phyloP scores from a whole-genome alignment of 192 early-diverging fungal genomes.

The Fimicolochytrium jonesii region DNA sequence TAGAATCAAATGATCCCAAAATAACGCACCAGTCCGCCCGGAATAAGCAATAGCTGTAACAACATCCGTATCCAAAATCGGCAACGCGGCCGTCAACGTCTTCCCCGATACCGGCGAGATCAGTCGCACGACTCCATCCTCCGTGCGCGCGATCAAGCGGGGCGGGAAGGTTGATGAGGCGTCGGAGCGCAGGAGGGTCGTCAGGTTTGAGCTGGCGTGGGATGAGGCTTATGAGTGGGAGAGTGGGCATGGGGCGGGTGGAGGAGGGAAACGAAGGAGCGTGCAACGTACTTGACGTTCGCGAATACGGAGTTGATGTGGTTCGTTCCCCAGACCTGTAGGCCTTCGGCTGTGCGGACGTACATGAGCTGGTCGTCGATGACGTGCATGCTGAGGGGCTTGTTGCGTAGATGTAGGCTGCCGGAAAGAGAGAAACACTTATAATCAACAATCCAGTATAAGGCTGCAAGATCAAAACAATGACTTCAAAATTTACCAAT shows the following conservation, averaged over 20 bases:
- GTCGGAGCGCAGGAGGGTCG: slow-evolving; percentile 20
- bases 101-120: slow-evolving; percentile 40
- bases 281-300: slow-evolving; percentile 33
- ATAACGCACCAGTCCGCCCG: too few species aligned
- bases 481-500: slow-evolving; percentile 41
- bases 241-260: neutral
- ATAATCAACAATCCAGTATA: neutral
- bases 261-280: too few species aligned
- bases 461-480: neutral
- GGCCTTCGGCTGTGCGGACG: slow-evolving; percentile 26
- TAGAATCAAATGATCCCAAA: too few species aligned
- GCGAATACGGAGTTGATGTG: slow-evolving; percentile 48
- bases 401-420: slow-evolving; percentile 40
- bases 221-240: too few species aligned
- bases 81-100: slow-evolving; percentile 44
- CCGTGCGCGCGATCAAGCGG: slow-evolving; percentile 36
- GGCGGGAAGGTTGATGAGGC: slow-evolving; percentile 7
- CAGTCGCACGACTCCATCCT: slow-evolving; percentile 48
- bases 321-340: slow-evolving; percentile 44
- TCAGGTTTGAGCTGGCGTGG: slow-evolving; percentile 28
- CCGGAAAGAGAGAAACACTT: neutral
- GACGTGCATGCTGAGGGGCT: slow-evolving; percentile 33
- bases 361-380: slow-evolving; percentile 41
- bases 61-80: slow-evolving; percentile 46
- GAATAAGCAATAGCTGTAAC: slow-evolving; percentile 35